A percentile compares a stretch with the other conserved stretches of the same genome.
These are phyloP conservation scores for Stemphylium vesicarium DNA, from an alignment of 2,329 filamentous ascomycete species.

Conservation along the genomic window DNA sequence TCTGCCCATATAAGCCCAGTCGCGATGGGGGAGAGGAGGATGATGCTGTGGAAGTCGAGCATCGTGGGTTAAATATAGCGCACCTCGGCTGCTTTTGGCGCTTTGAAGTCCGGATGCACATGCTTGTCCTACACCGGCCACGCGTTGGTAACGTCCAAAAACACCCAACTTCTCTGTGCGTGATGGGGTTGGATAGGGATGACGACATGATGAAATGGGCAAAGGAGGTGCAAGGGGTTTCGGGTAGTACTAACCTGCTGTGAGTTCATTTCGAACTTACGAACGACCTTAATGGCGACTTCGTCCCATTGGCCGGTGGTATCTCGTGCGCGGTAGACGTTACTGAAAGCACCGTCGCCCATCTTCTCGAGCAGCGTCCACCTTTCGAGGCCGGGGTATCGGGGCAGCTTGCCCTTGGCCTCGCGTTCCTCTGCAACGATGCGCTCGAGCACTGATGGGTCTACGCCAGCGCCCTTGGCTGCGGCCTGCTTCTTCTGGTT, in stretches of 20 bases:
- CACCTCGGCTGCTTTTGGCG: slow-evolving; percentile 96
- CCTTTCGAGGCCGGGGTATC: slow-evolving; percentile 82
- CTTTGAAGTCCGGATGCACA: slow-evolving; percentile 95
- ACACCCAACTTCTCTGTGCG: slow-evolving; percentile 24
- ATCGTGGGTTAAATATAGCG: slow-evolving; percentile 51
- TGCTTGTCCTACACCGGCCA: slow-evolving; percentile 75
- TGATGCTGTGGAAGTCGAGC: slow-evolving; percentile 41
- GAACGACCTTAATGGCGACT: slow-evolving; percentile 97
- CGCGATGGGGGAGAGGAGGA: slow-evolving; percentile 24
- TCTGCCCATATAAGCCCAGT: slow-evolving; percentile 31
- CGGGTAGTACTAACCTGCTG: slow-evolving; percentile 80
- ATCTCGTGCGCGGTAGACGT: slow-evolving; percentile 91
- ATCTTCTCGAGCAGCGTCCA: slow-evolving; percentile 94
- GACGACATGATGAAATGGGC: slow-evolving; percentile 36
- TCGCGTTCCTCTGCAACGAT: slow-evolving; percentile 92
- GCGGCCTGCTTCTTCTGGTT: slow-evolving; percentile 63
- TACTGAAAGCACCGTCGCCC: slow-evolving; percentile 98
- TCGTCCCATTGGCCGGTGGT: slow-evolving; percentile 73
- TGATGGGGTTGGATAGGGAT: slow-evolving; percentile 40
- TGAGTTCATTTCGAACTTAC: slow-evolving; percentile 98
- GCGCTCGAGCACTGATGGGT: slow-evolving; percentile 75
- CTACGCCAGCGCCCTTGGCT: slow-evolving; percentile 53
- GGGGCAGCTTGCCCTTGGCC: slow-evolving; percentile 82
- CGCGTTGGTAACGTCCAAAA: slow-evolving; percentile 57
- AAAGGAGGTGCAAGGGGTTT: not conserved